phyloP scores from a whole-genome alignment of 805 yeast species.

The Nakazawaea populi region DNA sequence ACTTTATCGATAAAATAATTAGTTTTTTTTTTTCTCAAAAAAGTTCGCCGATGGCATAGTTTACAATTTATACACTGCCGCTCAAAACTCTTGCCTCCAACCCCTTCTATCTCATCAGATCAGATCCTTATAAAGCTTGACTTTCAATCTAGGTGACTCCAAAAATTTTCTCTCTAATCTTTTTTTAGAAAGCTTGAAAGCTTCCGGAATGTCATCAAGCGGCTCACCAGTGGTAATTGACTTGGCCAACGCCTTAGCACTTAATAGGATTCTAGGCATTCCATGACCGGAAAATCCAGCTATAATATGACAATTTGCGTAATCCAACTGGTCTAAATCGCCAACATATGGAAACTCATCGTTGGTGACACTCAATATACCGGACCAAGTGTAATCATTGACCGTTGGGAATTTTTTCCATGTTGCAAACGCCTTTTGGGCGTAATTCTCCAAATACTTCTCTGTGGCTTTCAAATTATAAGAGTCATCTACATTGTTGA shows the following conservation, averaged over 20 bases:
- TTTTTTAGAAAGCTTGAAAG: constrained; percentile 8
- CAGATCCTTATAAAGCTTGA: neutral
- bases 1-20: neutral
- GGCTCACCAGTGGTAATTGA: constrained; percentile 7
- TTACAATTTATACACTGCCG: too few relatives aligned
- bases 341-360: constrained; percentile 16
- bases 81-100: too few relatives aligned
- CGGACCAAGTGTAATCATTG: constrained; percentile 12
- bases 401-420: constrained; percentile 9
- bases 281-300: constrained; percentile 16
- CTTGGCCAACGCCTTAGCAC: constrained; percentile 12
- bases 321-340: constrained; percentile 6
- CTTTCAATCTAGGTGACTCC: constrained; percentile 22
- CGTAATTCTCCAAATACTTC: constrained; percentile 10
- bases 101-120: too few relatives aligned
- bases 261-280: constrained; percentile 14
- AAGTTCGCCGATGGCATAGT: neutral
- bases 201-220: constrained; percentile 11
- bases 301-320: constrained; percentile 8
- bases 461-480: constrained; percentile 4
- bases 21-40: neutral
- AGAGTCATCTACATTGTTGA: constrained; percentile 12
- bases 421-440: constrained; percentile 4
- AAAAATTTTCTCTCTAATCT: constrained; percentile 7
- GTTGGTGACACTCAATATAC: constrained; percentile 14